Evolutionary conservation across 495 filamentous ascomycete genomes (phyloP).

Genomic region (Aspergillus funiculosus): DNA sequence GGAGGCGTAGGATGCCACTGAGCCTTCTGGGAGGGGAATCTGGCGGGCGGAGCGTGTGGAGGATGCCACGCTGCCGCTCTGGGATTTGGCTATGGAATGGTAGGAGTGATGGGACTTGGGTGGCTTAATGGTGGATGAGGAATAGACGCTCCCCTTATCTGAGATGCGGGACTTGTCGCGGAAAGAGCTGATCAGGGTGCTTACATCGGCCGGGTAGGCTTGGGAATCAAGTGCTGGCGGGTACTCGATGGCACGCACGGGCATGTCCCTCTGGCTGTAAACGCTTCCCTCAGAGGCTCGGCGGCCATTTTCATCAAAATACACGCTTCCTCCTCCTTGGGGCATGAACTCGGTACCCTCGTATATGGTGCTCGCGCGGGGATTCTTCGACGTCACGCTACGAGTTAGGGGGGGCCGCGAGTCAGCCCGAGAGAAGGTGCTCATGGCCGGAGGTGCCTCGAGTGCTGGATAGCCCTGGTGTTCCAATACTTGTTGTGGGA

Average conservation of each 20-base stretch:
- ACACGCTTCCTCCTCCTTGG: conserved; percentile 18
- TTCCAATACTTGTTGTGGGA: conserved; percentile 22
- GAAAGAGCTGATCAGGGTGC: conserved; percentile 41
- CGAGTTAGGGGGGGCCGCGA: conserved; percentile 29
- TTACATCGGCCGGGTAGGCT: conserved; percentile 28
- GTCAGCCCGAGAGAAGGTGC: conserved; percentile 31
- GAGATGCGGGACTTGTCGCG: conserved; percentile 30
- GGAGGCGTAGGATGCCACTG: conserved; percentile 18
- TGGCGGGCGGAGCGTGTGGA: conserved; percentile 30
- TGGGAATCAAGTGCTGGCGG: conserved; percentile 26
- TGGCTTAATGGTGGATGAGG: conserved; percentile 42
- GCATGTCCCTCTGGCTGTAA: conserved; percentile 30
- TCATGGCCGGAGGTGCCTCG: conserved; percentile 39
- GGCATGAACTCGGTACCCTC: conserved; percentile 32
- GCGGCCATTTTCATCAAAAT: conserved; percentile 32
- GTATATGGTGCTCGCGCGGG: conserved; percentile 40
- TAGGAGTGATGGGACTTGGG: conserved; percentile 24
- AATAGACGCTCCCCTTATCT: conserved; percentile 34
- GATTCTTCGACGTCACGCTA: conserved; percentile 36
- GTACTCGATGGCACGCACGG: conserved; percentile 42
- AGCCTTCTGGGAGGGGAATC: conserved; percentile 27
- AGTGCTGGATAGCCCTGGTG: conserved; percentile 32
- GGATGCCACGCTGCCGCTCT: conserved; percentile 23
- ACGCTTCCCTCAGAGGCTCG: conserved; percentile 37
- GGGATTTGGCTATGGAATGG: conserved; percentile 17